Base-by-base conservation (phyloP, 306 rosid species). In the Acacia acuminata region DNA sequence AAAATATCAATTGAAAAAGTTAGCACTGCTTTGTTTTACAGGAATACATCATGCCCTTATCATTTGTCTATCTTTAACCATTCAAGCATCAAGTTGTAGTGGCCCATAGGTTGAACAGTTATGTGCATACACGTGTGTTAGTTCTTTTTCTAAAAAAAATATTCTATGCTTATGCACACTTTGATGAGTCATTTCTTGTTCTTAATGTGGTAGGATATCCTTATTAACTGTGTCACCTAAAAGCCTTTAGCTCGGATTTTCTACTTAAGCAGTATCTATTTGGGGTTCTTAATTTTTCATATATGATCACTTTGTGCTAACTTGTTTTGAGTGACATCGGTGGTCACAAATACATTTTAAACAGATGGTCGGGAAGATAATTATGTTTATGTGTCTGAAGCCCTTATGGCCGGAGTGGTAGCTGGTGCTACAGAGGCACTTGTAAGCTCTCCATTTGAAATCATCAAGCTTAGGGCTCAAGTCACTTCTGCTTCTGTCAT, bases 341-440 rank as follows among this genome's bases (percentile, higher is more conserved):
- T 67, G 76, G 85, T 86, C 83, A 72, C 66, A 69, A 73, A 65
- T 81, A 27, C 60, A 77, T 71, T 40, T 70, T 30, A 81, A 82
- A 81, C 90, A 96, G 99, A 96, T 88, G 99, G 97, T 73, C 92
- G 91, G 69, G 94, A 85, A 81, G 87, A 91, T 82, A 90, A 89
- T 78, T 85, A 88, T 53, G 80, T 94, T 56, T 84, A 79, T 58
- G 66, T 84, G 75, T 85, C 94, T 8, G 98, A 94, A 87, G 99
- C 98, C 55, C 84, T 96, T 77, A 74, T 90, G 89, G 94, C 94
- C 15, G 98, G 99, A 48, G 82, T 94, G 79, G 87, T 51, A 73
- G 90, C 97, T 80, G 99, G 99, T 72, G 91, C 86, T 14, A 71
- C 72, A 25, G 98, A 96, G 87, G 79, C 97, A 51, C 70, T 96